A percentile compares a stretch with the other conserved stretches of the same genome.
phyloP scores from a whole-genome alignment of 2,329 filamentous ascomycete genomes.

The Fusarium duplospermum region DNA sequence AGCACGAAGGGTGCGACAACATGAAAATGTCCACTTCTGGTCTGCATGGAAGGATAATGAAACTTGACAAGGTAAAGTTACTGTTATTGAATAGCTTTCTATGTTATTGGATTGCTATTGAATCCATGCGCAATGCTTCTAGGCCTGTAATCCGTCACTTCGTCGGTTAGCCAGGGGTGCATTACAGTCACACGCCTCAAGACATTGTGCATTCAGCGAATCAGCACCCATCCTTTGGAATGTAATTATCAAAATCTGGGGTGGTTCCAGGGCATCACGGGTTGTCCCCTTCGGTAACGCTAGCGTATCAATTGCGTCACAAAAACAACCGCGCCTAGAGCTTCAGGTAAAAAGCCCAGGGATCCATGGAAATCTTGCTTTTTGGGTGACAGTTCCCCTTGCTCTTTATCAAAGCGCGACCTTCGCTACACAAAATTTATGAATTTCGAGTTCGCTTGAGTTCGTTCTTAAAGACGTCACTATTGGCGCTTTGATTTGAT shows the following conservation, averaged over 20 bases:
- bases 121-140: neutral
- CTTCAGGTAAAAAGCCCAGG: constrained; percentile 16
- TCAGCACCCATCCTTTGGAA: neutral
- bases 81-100: neutral
- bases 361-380: constrained; percentile 33
- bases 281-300: constrained; percentile 20
- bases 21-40: neutral
- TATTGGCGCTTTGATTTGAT: constrained; percentile 11
- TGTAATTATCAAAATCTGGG: constrained; percentile 6
- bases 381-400: constrained; percentile 1
- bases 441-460: neutral
- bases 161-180: neutral
- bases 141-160: neutral
- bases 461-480: constrained; percentile 26
- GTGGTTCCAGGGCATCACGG: constrained; percentile 8
- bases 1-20: neutral
- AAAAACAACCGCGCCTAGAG: constrained; percentile 32
- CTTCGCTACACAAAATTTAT: constrained; percentile 3
- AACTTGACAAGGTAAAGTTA: neutral
- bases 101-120: neutral
- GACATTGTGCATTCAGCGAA: neutral
- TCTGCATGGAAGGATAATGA: neutral
- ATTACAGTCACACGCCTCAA: neutral
- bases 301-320: constrained; percentile 44
- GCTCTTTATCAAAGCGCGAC: constrained; percentile 20